Conservation (phyloP, 129 eudicot genomes). For the Daucus carota region DNA sequence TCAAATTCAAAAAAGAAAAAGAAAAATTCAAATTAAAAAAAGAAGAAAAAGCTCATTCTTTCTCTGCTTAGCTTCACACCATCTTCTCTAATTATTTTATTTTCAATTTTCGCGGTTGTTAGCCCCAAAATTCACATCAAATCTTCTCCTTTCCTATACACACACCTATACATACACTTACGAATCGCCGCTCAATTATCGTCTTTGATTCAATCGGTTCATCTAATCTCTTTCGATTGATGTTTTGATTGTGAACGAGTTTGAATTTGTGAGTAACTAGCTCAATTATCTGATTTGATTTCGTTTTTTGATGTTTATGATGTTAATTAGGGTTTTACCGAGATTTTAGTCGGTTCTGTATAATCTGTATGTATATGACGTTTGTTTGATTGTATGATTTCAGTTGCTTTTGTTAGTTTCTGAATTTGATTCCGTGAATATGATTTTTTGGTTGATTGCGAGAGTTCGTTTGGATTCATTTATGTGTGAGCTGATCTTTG, state of each 20-base stretch:
- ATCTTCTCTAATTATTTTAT: neutral
- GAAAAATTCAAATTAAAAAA: neutral
- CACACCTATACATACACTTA: neutral
- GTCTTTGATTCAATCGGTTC: neutral
- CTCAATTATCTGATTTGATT: neutral
- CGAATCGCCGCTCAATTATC: neutral
- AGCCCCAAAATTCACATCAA: slow-evolving; percentile 7
- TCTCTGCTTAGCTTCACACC: neutral
- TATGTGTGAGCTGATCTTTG: neutral
- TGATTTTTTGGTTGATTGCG: neutral
- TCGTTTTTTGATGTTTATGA: neutral
- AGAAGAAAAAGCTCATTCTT: neutral
- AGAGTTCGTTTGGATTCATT: neutral
- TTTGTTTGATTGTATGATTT: neutral
- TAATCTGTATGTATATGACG: neutral
- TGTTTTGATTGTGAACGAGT: neutral
- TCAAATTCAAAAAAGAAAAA: slow-evolving; percentile 6
- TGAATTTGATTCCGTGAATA: neutral
- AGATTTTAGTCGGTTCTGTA: neutral
- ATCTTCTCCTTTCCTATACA: neutral
- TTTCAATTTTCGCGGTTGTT: slow-evolving; percentile 16
- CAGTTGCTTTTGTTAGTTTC: neutral
- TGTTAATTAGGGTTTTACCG: neutral
- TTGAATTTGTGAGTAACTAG: neutral
- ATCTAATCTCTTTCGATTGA: neutral